Evolutionary conservation across 805 yeast species (phyloP), one percentile per base, ranked within the genome.

Genomic region (Candida ortonii): DNA sequence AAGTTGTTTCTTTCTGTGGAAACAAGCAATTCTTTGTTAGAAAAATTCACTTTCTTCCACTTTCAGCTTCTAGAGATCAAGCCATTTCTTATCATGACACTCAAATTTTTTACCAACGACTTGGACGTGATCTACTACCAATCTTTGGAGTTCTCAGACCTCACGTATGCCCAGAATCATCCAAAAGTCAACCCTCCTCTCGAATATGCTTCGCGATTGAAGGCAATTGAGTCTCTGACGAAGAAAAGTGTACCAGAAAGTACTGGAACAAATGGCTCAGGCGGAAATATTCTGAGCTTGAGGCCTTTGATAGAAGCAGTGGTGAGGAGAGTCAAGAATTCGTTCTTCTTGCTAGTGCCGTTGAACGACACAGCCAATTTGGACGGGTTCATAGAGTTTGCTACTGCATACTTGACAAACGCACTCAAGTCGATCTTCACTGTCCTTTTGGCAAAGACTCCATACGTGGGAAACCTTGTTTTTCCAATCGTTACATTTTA

Each of bases 401-500:
- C 57, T 5, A 36, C 38, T 6, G 38, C 60, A 16, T 63, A 62
- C 40, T 10, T 52, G 2, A 41, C 43, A 18, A 56, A 53, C 19
- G 32, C 65, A 4, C 42, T 39, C 6, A 32, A 50, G 26, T 64
- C 65, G 18, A 34, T 65, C 12, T 43, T 50, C 7, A 39, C 69
- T 10, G 66, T 59, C 35, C 17, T 54, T 3, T 36, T 65, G n/a
- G 55, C 69, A 7, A 50, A 52, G 34, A 36, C 67, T 6, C 77
- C 81, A 1, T 51, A 55, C 16, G 37, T 70, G 11, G 78, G 77
- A 2, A 36, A 57, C 3, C 38, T 70, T 13, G 57, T 69, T 4
- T 48, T 73, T 11, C 71, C 76, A 1, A 36, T 63, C 1, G 49
- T 63, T 9, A 61, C 77, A 4, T 71, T 73, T 45, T 63, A 61